Percentiles rank a stretch among this genome's conserved stretches.
Conservation (phyloP, 2,329 filamentous ascomycete species). For the Sporothrix luriei region DNA sequence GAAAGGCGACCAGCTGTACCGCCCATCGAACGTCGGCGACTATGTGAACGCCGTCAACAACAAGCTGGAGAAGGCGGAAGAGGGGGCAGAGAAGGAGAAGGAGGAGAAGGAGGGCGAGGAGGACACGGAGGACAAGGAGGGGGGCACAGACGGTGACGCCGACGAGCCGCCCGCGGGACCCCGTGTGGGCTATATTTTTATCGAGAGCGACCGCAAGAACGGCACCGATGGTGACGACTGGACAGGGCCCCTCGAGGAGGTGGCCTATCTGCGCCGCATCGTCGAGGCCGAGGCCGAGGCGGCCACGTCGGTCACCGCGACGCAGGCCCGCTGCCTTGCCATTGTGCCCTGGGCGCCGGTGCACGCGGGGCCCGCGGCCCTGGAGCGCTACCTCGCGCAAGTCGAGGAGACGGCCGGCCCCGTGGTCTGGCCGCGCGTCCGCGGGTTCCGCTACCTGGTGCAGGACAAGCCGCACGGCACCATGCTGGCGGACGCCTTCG, state of each 20-base stretch:
- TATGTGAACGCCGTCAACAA: constrained; percentile 48
- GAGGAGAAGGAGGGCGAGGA: neutral
- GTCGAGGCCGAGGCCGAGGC: constrained; percentile 58
- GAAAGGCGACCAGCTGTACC: constrained; percentile 60
- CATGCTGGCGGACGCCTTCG: constrained; percentile 65
- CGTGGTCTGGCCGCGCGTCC: constrained; percentile 67
- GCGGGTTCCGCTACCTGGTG: constrained; percentile 80
- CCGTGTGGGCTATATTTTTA: constrained; percentile 72
- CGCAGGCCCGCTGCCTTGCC: constrained; percentile 61
- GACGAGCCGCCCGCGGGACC: constrained; percentile 47
- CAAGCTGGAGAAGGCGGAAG: neutral
- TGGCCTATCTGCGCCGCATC: constrained; percentile 68
- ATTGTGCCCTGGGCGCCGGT: constrained; percentile 88
- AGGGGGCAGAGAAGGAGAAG: constrained; percentile 34
- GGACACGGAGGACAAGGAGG: neutral
- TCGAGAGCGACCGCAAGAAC: constrained; percentile 78
- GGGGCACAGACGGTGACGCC: constrained; percentile 33
- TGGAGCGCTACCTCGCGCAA: constrained; percentile 66
- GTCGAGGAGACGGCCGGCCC: constrained; percentile 65
- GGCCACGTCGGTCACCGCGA: constrained; percentile 43
- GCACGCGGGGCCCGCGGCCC: constrained; percentile 60
- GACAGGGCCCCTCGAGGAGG: constrained; percentile 68
- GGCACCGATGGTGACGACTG: constrained; percentile 64
- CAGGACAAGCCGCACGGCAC: constrained; percentile 72
- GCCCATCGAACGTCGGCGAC: constrained; percentile 65